Evolutionary conservation across 192 early-diverging fungal genomes (phyloP).

Genomic region (Thoreauomyces humboldtii): DNA sequence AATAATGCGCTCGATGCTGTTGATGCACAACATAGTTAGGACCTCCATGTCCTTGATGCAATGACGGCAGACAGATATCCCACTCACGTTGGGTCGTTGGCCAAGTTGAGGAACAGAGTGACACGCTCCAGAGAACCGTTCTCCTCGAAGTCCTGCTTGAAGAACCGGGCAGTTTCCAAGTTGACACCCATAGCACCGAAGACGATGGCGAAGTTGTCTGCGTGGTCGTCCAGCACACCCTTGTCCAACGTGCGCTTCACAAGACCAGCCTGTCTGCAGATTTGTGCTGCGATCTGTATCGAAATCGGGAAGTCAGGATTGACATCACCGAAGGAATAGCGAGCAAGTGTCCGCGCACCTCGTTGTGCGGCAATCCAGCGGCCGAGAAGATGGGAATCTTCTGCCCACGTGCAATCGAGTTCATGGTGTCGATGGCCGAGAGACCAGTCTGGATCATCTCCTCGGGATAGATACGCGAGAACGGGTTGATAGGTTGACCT

Average conservation of each 20-base stretch:
- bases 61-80: neutral
- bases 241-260: constrained; percentile 84
- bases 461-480: constrained; percentile 97
- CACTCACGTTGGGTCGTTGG: constrained; percentile 93
- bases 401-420: constrained; percentile 99
- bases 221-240: constrained; percentile 90
- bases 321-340: too few species aligned
- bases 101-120: constrained; percentile 98
- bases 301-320: too few species aligned
- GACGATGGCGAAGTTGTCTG: constrained; percentile 99
- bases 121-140: constrained; percentile 98
- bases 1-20: constrained; percentile 97
- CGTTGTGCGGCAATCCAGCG: constrained; percentile 96
- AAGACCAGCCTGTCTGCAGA: constrained; percentile 97
- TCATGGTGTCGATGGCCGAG: constrained; percentile 99
- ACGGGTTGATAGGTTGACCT: constrained; percentile 99
- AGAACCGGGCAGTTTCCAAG: constrained; percentile 99
- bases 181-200: constrained; percentile 99
- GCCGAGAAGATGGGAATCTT: constrained; percentile 99
- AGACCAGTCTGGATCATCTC: constrained; percentile 99
- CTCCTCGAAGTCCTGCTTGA: constrained; percentile 99
- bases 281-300: constrained; percentile 93
- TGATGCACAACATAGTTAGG: neutral
- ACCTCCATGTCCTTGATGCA: neutral
- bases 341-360: constrained; percentile 58